Conservation (phyloP, 2,329 filamentous ascomycete genomes). For the Alternaria brassicicola region DNA sequence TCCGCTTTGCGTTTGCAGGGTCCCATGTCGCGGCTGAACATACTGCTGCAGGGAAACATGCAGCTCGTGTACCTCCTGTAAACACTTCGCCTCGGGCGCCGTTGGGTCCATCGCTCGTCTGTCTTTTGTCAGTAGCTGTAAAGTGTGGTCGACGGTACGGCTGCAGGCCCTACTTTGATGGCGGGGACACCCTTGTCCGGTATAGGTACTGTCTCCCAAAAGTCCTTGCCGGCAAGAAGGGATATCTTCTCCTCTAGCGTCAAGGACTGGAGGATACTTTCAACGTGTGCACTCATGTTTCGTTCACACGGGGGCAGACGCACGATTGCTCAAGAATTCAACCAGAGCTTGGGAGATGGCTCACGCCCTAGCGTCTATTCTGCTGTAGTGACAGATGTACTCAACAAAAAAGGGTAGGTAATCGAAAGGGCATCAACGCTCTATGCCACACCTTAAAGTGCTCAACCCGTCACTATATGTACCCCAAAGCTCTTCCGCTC, state of each 20-base stretch:
- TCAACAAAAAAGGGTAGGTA: not conserved
- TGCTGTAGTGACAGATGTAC: not conserved
- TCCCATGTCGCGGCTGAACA: conserved; percentile 76
- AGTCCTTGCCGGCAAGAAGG: conserved; percentile 57
- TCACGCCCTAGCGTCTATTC: not conserved
- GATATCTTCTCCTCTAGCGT: conserved; percentile 47
- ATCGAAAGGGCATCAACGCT: conserved; percentile 10
- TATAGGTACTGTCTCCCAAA: conserved; percentile 70
- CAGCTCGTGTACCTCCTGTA: conserved; percentile 68
- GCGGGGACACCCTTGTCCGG: conserved; percentile 66
- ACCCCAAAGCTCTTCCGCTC: not conserved
- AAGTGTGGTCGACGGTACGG: not conserved
- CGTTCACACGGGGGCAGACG: not conserved
- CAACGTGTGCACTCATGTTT: conserved; percentile 34
- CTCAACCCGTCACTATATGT: conserved; percentile 7
- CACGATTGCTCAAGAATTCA: not conserved
- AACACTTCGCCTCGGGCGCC: conserved; percentile 68
- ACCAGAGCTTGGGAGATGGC: not conserved
- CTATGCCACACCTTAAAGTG: not conserved
- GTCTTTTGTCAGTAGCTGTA: conserved; percentile 19
- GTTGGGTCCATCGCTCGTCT: conserved; percentile 71
- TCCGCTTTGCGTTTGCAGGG: conserved; percentile 58
- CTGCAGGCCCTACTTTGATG: conserved; percentile 47
- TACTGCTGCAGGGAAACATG: conserved; percentile 76
- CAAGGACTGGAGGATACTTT: conserved; percentile 39